Percentiles rank a stretch among this genome's conserved stretches.
These are phyloP conservation scores for Solanum medicagineum DNA, from an alignment of 257 asterid species.

Conservation along the genomic window DNA sequence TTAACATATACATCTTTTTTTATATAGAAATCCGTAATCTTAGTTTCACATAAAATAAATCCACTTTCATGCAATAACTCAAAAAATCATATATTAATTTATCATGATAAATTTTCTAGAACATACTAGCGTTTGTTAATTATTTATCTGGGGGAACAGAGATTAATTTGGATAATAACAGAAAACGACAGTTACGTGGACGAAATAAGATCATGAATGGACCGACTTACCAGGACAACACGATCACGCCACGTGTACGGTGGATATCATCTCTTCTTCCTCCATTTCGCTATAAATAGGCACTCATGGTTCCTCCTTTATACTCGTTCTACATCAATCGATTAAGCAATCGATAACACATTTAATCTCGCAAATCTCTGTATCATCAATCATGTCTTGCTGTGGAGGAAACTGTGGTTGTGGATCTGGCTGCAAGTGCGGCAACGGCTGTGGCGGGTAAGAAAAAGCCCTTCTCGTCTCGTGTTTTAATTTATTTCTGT, in stretches of 20 bases:
- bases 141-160: neutral
- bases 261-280: neutral
- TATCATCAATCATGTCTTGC: conserved; percentile 43
- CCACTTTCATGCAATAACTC: too few relatives aligned
- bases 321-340: neutral
- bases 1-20: too few relatives aligned
- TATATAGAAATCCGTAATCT: neutral
- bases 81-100: too few relatives aligned
- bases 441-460: conserved; percentile 54
- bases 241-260: conserved; percentile 47
- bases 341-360: neutral
- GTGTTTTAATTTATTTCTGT: too few relatives aligned
- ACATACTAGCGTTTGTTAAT: neutral
- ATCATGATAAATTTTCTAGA: neutral
- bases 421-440: conserved; percentile 62
- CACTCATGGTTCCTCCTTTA: neutral
- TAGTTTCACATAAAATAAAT: too few relatives aligned
- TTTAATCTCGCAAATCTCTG: neutral
- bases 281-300: conserved; percentile 24
- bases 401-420: conserved; percentile 64
- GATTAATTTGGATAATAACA: neutral
- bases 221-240: conserved; percentile 14
- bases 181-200: conserved; percentile 19
- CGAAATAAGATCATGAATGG: neutral
- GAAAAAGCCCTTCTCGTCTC: neutral